Evolutionary conservation across 441 rosid species (phyloP).

Genomic region (Mallotus japonicus): DNA sequence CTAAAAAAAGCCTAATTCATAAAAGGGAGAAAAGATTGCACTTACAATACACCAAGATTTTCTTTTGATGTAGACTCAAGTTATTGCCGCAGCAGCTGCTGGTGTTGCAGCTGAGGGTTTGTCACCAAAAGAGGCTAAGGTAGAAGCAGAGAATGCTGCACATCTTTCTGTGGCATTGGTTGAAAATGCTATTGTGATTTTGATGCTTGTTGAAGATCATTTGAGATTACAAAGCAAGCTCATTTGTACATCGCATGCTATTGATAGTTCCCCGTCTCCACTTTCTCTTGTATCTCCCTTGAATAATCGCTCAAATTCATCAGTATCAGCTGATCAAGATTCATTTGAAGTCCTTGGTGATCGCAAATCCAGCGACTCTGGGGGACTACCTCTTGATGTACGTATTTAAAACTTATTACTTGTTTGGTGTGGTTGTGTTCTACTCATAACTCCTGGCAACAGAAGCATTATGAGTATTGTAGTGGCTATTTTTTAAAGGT

Average conservation of each 20-base stretch:
- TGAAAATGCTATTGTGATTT: constrained; percentile 97
- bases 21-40: not conserved
- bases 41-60: constrained; percentile 29
- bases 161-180: constrained; percentile 98
- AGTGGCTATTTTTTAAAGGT: not conserved
- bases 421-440: not conserved
- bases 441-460: not conserved
- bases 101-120: constrained; percentile 99
- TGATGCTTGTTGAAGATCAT: constrained; percentile 99
- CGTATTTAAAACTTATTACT: constrained; percentile 27
- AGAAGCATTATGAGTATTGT: not conserved
- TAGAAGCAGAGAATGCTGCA: constrained; percentile 93
- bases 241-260: constrained; percentile 48
- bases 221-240: constrained; percentile 95
- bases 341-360: constrained; percentile 60
- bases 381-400: constrained; percentile 89
- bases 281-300: constrained; percentile 68
- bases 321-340: constrained; percentile 45
- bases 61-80: constrained; percentile 84
- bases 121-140: constrained; percentile 84
- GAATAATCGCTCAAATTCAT: constrained; percentile 46
- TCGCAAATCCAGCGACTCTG: constrained; percentile 63
- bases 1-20: not conserved
- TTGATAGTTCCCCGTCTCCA: constrained; percentile 74
- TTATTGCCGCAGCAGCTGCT: constrained; percentile 99